Conservation (phyloP, 257 asterid species). For the Lycium barbarum region DNA sequence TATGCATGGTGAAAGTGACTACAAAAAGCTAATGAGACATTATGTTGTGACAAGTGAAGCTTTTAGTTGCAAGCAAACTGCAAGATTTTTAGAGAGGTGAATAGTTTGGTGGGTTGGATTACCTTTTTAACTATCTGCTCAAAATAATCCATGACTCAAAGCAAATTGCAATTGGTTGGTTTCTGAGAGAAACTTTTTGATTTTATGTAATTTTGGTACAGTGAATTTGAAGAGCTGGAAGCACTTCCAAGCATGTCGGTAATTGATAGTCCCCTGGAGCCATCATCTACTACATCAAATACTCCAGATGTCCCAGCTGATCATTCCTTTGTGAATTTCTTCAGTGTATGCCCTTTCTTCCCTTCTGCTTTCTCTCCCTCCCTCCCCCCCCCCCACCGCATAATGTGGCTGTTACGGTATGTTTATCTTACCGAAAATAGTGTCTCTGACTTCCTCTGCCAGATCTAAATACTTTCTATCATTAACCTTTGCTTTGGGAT, state of each 20-base stretch:
- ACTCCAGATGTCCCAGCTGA: constrained; percentile 72
- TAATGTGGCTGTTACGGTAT: not conserved
- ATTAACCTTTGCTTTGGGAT: not conserved
- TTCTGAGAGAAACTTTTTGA: constrained; percentile 18
- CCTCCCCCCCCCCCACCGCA: not conserved
- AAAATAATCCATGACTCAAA: not conserved
- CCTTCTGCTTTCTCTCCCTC: not conserved
- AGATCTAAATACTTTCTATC: not conserved
- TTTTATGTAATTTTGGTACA: constrained; percentile 41
- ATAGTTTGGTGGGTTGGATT: constrained; percentile 12
- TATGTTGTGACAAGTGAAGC: constrained; percentile 20
- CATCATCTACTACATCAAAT: constrained; percentile 58
- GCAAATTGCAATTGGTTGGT: not conserved
- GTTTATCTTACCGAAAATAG: not conserved
- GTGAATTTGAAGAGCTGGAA: constrained; percentile 91
- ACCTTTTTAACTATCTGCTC: not conserved
- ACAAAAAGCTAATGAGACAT: not conserved
- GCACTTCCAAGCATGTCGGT: constrained; percentile 83
- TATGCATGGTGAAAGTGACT: constrained; percentile 17
- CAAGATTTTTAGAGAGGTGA: not conserved
- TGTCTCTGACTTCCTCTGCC: not conserved
- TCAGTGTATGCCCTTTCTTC: constrained; percentile 62
- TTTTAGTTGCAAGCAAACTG: not conserved
- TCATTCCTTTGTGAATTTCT: constrained; percentile 77
- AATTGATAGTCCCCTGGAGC: constrained; percentile 90